phyloP scores from a whole-genome alignment of 2,329 filamentous ascomycete genomes.

The Neopestalotiopsis clavispora region DNA sequence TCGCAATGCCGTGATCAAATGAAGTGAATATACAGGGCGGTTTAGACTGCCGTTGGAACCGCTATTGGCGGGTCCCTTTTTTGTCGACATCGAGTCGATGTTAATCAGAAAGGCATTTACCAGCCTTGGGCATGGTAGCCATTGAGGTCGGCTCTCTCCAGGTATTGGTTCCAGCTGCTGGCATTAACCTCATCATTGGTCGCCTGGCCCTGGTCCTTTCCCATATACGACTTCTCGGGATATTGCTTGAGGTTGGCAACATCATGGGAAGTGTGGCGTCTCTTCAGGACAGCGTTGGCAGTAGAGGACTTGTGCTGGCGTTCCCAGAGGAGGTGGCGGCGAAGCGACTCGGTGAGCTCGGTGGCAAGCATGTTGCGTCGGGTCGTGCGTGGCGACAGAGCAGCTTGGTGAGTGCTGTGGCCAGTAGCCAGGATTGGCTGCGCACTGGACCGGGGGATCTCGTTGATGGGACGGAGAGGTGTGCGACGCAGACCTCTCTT shows the following conservation, averaged over 20 bases:
- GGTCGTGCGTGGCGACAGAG: conserved; percentile 89
- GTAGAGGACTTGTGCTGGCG: conserved; percentile 92
- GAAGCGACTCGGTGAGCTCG: conserved; percentile 90
- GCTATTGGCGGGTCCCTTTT: conserved; percentile 2
- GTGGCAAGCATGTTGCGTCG: conserved; percentile 94
- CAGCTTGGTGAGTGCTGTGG: conserved; percentile 67
- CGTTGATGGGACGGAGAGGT: conserved; percentile 59
- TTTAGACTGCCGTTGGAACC: conserved; percentile 25
- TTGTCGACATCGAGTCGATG: conserved; percentile 5
- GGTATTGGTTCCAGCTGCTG: conserved; percentile 84
- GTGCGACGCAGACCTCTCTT: conserved; percentile 60
- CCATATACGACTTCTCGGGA: conserved; percentile 68
- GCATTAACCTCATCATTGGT: conserved; percentile 65
- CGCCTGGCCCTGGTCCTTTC: conserved; percentile 41
- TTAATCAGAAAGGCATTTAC: conserved; percentile 50
- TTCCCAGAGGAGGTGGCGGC: conserved; percentile 92
- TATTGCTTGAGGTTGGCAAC: conserved; percentile 87
- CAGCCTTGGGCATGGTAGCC: conserved; percentile 88
- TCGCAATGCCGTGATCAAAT: conserved; percentile 38
- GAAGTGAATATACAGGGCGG: conserved; percentile 35
- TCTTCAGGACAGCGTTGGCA: conserved; percentile 85
- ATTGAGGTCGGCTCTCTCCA: conserved; percentile 76
- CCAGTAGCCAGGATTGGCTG: conserved; percentile 82
- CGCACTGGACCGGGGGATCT: conserved; percentile 68
- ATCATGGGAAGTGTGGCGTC: conserved; percentile 88